These are phyloP conservation scores for Cenchrus fungigraminus DNA, from an alignment of 176 grass and related monocot genomes.

Conservation along the genomic window DNA sequence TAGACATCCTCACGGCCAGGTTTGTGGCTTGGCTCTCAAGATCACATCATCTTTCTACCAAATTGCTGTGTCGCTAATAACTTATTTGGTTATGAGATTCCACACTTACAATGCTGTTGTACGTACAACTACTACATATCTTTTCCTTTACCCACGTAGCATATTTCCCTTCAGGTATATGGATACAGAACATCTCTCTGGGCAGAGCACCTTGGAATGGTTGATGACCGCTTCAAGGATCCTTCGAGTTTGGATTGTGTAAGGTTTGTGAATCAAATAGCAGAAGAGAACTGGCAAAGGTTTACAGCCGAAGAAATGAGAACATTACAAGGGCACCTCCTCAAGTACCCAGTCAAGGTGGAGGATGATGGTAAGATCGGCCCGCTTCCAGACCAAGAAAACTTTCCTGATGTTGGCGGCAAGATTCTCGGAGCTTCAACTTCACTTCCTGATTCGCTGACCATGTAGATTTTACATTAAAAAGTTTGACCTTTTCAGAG, in stretches of 20 bases:
- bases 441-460: conserved; percentile 81
- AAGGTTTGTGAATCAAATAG: conserved; percentile 69
- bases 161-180: conserved; percentile 57
- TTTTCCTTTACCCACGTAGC: background rate
- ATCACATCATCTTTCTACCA: background rate
- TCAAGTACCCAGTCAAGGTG: conserved; percentile 85
- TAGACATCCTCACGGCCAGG: conserved; percentile 83
- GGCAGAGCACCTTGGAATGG: conserved; percentile 82
- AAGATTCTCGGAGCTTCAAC: conserved; percentile 72
- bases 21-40: conserved; percentile 10
- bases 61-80: background rate
- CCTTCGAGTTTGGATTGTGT: conserved; percentile 72
- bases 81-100: background rate
- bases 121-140: background rate
- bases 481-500: background rate
- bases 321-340: conserved; percentile 72
- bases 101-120: background rate
- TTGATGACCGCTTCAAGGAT: conserved; percentile 63
- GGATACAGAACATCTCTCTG: conserved; percentile 90
- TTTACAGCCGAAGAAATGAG: conserved; percentile 56
- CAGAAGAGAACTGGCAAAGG: conserved; percentile 66
- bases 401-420: conserved; percentile 86
- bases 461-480: conserved; percentile 47
- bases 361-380: conserved; percentile 64
- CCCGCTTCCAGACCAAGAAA: conserved; percentile 60